Percentiles rank a stretch among this genome's conserved stretches.
These are phyloP conservation scores for Euclidium syriacum DNA, from an alignment of 345 rosid genomes.

Conservation along the genomic window DNA sequence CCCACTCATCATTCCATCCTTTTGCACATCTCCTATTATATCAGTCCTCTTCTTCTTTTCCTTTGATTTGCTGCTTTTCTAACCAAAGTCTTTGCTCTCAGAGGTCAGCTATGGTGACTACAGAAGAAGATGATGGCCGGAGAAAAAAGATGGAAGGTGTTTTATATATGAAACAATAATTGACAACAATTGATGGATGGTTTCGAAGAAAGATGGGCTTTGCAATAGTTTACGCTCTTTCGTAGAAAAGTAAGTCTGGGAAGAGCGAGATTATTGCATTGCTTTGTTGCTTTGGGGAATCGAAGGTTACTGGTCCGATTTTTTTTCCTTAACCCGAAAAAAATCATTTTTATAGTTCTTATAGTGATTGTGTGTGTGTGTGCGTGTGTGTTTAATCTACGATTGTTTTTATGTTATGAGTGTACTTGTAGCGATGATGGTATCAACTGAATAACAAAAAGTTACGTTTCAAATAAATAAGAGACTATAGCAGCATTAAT, in stretches of 20 bases:
- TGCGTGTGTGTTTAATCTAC: background rate
- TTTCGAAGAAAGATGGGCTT: constrained; percentile 19
- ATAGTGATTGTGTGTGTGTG: background rate
- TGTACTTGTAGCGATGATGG: constrained; percentile 5
- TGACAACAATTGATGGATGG: background rate
- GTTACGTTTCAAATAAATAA: background rate
- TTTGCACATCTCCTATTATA: constrained; percentile 18
- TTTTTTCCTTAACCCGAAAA: constrained; percentile 32
- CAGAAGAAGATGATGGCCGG: constrained; percentile 10
- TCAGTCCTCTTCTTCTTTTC: background rate
- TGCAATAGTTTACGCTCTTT: constrained; percentile 35
- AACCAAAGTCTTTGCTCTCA: background rate
- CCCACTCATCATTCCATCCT: constrained; percentile 32
- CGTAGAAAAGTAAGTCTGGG: constrained; percentile 28
- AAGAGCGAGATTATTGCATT: constrained; percentile 36
- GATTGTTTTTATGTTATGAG: background rate
- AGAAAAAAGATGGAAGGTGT: background rate
- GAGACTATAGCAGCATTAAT: background rate
- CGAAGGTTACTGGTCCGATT: constrained; percentile 37
- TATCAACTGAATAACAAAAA: constrained; percentile 1
- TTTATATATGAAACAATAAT: constrained; percentile 5
- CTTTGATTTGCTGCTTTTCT: background rate
- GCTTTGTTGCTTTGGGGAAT: constrained; percentile 31
- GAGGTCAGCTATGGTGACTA: constrained; percentile 24
- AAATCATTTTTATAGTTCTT: constrained; percentile 25